A percentile compares a stretch with the other conserved stretches of the same genome.
Conservation (phyloP, 371 early-diverging fungal species). For the Syncephalis fuscata region DNA sequence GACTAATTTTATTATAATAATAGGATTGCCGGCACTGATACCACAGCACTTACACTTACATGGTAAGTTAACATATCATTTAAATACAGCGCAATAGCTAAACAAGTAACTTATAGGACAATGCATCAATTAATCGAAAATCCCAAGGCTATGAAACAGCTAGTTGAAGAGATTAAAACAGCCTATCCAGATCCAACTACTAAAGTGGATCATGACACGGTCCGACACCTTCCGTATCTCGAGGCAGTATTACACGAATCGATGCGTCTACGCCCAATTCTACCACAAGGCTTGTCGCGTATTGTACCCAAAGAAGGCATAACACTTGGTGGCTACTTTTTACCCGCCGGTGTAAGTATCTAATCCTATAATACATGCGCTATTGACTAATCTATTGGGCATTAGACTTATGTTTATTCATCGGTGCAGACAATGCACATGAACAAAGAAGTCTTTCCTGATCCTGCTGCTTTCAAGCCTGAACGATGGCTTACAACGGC, state of each 20-base stretch:
- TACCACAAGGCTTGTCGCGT: not conserved
- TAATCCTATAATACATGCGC: too few species aligned
- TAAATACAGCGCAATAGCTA: too few species aligned
- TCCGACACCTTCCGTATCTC: not conserved
- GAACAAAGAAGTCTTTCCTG: not conserved
- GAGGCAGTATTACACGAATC: not conserved
- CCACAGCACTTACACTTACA: not conserved
- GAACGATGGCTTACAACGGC: not conserved
- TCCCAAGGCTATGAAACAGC: not conserved
- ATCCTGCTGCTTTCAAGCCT: not conserved
- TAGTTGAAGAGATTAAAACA: not conserved
- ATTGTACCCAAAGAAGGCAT: not conserved
- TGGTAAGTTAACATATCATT: not conserved
- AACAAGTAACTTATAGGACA: not conserved
- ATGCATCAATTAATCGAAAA: not conserved
- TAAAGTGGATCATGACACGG: not conserved
- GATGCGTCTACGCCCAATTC: not conserved
- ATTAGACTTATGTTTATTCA: too few species aligned
- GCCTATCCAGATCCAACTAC: not conserved
- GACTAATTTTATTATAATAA: too few species aligned
- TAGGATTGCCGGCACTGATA: slow-evolving; percentile 1
- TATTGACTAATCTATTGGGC: too few species aligned
- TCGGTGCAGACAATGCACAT: not conserved
- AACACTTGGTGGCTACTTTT: not conserved
- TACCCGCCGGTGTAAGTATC: not conserved